These are phyloP conservation scores for Ustilago cynodontis DNA, from an alignment of 1,284 basidiomycete species.

Conservation along the genomic window DNA sequence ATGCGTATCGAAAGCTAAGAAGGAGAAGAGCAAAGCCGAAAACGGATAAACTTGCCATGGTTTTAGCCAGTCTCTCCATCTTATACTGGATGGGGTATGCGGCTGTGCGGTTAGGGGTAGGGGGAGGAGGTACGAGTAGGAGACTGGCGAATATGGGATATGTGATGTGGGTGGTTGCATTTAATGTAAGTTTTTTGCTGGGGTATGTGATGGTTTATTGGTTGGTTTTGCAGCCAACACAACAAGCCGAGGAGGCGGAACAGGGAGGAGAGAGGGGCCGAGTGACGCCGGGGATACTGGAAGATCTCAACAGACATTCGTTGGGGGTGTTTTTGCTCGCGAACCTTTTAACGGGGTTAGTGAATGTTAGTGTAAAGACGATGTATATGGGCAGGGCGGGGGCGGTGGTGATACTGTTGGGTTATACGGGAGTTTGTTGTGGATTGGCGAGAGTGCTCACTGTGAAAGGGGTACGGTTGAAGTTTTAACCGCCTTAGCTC, in stretches of 20 bases:
- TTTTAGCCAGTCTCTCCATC: conserved; percentile 77
- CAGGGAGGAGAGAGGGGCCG: background rate
- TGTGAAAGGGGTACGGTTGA: conserved; percentile 23
- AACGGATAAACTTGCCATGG: conserved; percentile 53
- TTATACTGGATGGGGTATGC: conserved; percentile 81
- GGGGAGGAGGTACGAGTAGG: conserved; percentile 38
- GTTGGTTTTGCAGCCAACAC: conserved; percentile 75
- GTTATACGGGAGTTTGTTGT: conserved; percentile 78
- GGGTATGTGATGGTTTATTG: conserved; percentile 84
- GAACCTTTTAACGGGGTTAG: conserved; percentile 85
- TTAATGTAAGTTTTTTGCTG: conserved; percentile 87
- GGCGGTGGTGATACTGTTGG: conserved; percentile 78
- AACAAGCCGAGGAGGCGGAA: conserved; percentile 29
- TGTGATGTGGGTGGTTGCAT: conserved; percentile 88
- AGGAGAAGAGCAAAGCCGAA: conserved; percentile 12
- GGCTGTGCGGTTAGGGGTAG: background rate
- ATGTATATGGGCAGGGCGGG: conserved; percentile 79
- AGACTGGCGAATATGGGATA: conserved; percentile 80
- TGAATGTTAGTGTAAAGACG: conserved; percentile 84
- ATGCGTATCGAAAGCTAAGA: conserved; percentile 45
- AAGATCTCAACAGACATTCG: conserved; percentile 85
- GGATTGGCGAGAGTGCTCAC: conserved; percentile 30
- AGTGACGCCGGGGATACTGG: conserved; percentile 76
- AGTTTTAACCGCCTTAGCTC: conserved; percentile 19
- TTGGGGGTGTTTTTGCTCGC: conserved; percentile 86